Conservation (phyloP, 2,329 filamentous ascomycete genomes). For the Hirsutella minnesotensis region DNA sequence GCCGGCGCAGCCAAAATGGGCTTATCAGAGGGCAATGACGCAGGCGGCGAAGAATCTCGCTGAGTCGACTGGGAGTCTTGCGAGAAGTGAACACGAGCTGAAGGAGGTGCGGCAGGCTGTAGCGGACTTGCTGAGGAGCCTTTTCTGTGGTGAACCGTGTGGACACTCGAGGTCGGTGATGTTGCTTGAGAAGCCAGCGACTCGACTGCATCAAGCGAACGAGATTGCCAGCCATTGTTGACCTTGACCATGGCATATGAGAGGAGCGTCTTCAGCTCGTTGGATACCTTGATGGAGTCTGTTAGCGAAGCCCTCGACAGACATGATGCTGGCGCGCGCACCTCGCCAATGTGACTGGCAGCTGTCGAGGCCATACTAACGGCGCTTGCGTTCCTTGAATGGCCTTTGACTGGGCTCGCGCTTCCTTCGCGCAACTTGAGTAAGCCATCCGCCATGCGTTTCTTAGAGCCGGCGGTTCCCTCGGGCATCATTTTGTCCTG, state of each 20-base stretch:
- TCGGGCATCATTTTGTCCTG: slow-evolving; percentile 34
- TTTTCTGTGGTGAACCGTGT: slow-evolving; percentile 39
- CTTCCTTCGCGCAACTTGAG: slow-evolving; percentile 44
- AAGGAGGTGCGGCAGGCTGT: slow-evolving; percentile 22
- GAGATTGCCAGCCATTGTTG: slow-evolving; percentile 76
- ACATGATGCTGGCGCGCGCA: slow-evolving; percentile 29
- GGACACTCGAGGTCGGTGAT: slow-evolving; percentile 49
- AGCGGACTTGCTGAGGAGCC: slow-evolving; percentile 44
- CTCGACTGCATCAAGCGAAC: slow-evolving; percentile 68
- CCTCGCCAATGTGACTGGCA: slow-evolving; percentile 66
- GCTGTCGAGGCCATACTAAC: slow-evolving; percentile 47
- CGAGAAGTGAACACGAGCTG: slow-evolving; percentile 16
- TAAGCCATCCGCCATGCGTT: slow-evolving; percentile 66
- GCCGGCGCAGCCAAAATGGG: slow-evolving; percentile 39
- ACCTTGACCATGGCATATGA: slow-evolving; percentile 93
- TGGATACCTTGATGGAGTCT: slow-evolving; percentile 47
- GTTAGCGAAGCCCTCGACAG: background rate
- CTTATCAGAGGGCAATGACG: slow-evolving; percentile 19
- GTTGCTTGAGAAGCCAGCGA: slow-evolving; percentile 56
- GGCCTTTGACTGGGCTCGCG: slow-evolving; percentile 39
- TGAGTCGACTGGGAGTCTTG: slow-evolving; percentile 7
- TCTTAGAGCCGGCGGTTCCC: slow-evolving; percentile 33
- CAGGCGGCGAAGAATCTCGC: slow-evolving; percentile 26
- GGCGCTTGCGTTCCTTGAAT: slow-evolving; percentile 62
- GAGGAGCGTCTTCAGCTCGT: slow-evolving; percentile 70